Base-by-base conservation (phyloP, 129 eudicot species). In the Arctium lappa region DNA sequence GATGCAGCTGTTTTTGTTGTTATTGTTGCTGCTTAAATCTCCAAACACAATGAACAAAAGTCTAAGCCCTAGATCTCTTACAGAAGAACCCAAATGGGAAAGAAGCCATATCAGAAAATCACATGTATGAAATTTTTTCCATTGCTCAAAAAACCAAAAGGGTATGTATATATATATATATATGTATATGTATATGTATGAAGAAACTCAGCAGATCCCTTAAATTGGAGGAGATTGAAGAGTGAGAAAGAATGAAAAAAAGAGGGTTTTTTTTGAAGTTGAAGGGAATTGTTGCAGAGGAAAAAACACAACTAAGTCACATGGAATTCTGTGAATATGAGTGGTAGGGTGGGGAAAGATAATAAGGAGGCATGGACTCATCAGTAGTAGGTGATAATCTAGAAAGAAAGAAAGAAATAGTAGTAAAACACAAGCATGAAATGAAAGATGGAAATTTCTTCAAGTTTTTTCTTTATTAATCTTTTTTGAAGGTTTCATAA, bases 371-470 rank as follows among this genome's bases (percentile, higher is more conserved):
- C 88, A 86, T 86, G 90, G 89, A 87, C 83, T 88, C 87, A 69
- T 90, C 89, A 90, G 91, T 79, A 87, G 89, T 90, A 72, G 94
- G 94, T 90, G 83, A 88, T 84, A 22, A 78, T 76, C 85, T 76
- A 72, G 50, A 53, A 77, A 29, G 31, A 83, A 85, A 72, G 50
- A 53, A 77, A 29, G 31, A 83, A 85, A 69, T 72, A 83, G 80
- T 82, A 77, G 88, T 90, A 85, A 82, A 90, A 79, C 84, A 69
- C 81, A 88, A 84, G 88, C 90, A 53, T 53, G n/a, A 13, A 50
- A 53, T 3, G 8, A 79, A 82, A 76, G 46, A 48, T 32, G 27
- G 0, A 22, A 22, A 22, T 22, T 22, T 22, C 27, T 22, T 38
- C 81, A 81, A 81, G 56, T 72, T 53, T 82, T 56, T 33, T 30